Evolutionary conservation across 2,329 filamentous ascomycete species (phyloP).

Genomic region (Lecanosticta acicola): DNA sequence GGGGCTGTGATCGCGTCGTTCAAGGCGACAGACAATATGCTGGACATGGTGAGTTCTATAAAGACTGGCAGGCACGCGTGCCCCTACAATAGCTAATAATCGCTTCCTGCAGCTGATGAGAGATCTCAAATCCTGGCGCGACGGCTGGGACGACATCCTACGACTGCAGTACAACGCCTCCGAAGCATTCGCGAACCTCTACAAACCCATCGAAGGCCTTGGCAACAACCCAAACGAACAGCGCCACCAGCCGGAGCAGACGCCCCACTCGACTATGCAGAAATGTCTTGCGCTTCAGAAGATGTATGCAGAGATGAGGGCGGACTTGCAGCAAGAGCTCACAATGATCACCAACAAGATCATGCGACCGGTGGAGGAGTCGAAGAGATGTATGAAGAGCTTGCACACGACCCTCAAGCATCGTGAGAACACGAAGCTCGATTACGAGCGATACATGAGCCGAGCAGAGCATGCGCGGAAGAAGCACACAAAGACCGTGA

Average conservation of each 20-base stretch:
- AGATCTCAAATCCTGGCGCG: slow-evolving; percentile 68
- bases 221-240: slow-evolving; percentile 48
- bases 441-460: slow-evolving; percentile 72
- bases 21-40: slow-evolving; percentile 69
- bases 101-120: slow-evolving; percentile 59
- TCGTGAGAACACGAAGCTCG: slow-evolving; percentile 72
- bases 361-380: slow-evolving; percentile 63
- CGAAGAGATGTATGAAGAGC: slow-evolving; percentile 62
- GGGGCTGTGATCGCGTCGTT: slow-evolving; percentile 71
- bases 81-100: slow-evolving; percentile 4
- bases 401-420: slow-evolving; percentile 81
- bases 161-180: slow-evolving; percentile 60
- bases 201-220: slow-evolving; percentile 61
- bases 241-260: slow-evolving; percentile 52
- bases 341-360: slow-evolving; percentile 64
- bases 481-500: slow-evolving; percentile 64
- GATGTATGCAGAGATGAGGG: slow-evolving; percentile 64
- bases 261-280: slow-evolving; percentile 57
- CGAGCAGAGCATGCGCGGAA: slow-evolving; percentile 63
- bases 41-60: slow-evolving; percentile 55
- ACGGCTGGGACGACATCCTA: slow-evolving; percentile 71
- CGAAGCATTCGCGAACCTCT: slow-evolving; percentile 65
- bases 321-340: slow-evolving; percentile 66
- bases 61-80: background rate
- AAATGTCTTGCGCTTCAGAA: slow-evolving; percentile 61